phyloP scores from a whole-genome alignment of 2,329 filamentous ascomycete genomes.

The Fusarium chlamydosporum region DNA sequence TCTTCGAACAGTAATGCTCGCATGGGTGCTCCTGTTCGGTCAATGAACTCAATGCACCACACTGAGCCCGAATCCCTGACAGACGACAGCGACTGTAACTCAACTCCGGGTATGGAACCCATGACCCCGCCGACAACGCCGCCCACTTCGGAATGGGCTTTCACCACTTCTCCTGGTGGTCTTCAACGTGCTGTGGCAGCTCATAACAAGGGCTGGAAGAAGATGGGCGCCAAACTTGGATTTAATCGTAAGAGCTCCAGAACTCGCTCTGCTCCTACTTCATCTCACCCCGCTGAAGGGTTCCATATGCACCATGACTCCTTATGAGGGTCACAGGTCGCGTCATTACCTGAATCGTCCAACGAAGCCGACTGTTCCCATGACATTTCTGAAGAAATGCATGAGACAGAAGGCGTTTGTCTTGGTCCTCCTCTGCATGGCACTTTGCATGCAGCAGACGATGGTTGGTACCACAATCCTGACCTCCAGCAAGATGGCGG shows the following conservation, averaged over 20 bases:
- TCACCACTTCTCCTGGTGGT: constrained; percentile 66
- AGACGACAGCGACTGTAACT: constrained; percentile 76
- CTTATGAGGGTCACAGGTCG: constrained; percentile 72
- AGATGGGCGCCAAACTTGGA: constrained; percentile 72
- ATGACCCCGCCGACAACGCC: constrained; percentile 83
- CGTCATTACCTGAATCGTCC: constrained; percentile 62
- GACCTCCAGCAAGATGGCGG: constrained; percentile 50
- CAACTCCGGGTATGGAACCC: constrained; percentile 69
- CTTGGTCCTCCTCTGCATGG: constrained; percentile 60
- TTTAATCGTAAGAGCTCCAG: constrained; percentile 67
- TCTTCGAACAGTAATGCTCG: constrained; percentile 53
- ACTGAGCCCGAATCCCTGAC: constrained; percentile 67
- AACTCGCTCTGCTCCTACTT: constrained; percentile 60
- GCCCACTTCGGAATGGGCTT: constrained; percentile 71
- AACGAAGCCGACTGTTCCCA: constrained; percentile 44
- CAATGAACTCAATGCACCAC: constrained; percentile 62
- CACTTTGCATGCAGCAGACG: constrained; percentile 34
- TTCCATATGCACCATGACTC: constrained; percentile 56
- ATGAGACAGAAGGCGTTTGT: constrained; percentile 62
- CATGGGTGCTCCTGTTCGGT: constrained; percentile 53
- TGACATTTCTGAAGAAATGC: constrained; percentile 31
- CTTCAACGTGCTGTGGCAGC: constrained; percentile 68
- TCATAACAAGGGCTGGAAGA: constrained; percentile 74
- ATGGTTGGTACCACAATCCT: constrained; percentile 41
- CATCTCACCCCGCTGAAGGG: constrained; percentile 60